Conservation (phyloP, 2,329 filamentous ascomycete genomes). For the Fusarium buharicum region DNA sequence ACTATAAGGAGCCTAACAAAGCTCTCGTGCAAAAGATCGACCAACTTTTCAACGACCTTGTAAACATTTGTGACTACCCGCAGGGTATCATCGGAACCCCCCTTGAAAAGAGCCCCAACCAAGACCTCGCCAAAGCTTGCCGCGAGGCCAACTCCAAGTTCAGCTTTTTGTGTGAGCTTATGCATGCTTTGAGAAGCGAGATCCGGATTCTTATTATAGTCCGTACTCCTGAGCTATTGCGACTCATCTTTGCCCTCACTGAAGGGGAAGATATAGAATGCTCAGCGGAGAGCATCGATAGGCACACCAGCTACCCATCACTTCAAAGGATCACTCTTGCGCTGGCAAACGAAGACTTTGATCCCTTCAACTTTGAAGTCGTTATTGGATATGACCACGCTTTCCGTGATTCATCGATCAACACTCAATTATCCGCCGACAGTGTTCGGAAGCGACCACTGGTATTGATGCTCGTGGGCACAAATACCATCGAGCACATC, state of each 20-base stretch:
- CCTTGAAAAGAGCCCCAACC: slow-evolving; percentile 52
- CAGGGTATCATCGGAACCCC: slow-evolving; percentile 60
- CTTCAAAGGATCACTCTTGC: slow-evolving; percentile 57
- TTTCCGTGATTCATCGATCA: slow-evolving; percentile 54
- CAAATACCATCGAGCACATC: slow-evolving; percentile 66
- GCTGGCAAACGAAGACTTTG: slow-evolving; percentile 52
- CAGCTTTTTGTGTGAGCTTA: slow-evolving; percentile 66
- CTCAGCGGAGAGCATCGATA: slow-evolving; percentile 48
- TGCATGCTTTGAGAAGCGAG: slow-evolving; percentile 53
- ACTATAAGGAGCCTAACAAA: slow-evolving; percentile 52
- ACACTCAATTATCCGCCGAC: slow-evolving; percentile 36
- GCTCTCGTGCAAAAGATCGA: slow-evolving; percentile 60
- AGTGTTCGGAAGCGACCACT: slow-evolving; percentile 51
- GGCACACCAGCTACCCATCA: slow-evolving; percentile 47
- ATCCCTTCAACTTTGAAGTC: slow-evolving; percentile 58
- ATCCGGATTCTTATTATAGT: slow-evolving; percentile 63
- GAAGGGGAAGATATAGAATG: slow-evolving; percentile 53
- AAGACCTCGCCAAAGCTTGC: slow-evolving; percentile 62
- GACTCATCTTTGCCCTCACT: slow-evolving; percentile 63
- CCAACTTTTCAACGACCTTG: slow-evolving; percentile 60
- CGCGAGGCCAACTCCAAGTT: slow-evolving; percentile 69
- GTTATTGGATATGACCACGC: slow-evolving; percentile 66
- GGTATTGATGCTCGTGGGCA: slow-evolving; percentile 61
- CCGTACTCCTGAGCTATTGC: slow-evolving; percentile 60
- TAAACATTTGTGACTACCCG: slow-evolving; percentile 68